phyloP scores from a whole-genome alignment of 768 basidiomycete species.

The Boletus subcaerulescens region DNA sequence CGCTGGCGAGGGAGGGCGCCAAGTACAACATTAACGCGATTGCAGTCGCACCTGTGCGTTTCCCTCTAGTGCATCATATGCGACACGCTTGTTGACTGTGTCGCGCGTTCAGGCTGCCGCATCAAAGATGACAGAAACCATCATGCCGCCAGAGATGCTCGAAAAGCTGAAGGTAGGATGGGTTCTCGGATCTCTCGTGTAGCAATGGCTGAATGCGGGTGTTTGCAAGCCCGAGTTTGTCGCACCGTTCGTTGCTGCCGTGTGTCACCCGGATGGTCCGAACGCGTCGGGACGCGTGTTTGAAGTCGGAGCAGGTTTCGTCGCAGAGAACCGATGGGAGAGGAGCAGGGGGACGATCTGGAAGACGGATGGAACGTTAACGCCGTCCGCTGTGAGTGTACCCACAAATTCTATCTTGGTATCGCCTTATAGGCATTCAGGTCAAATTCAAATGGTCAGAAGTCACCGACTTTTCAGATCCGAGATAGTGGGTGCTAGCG shows the following conservation, averaged over 20 bases:
- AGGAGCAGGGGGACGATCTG: conserved; percentile 83
- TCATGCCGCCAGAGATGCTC: conserved; percentile 93
- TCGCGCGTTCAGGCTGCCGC: conserved; percentile 65
- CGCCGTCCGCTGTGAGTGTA: conserved; percentile 80
- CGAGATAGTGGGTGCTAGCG: conserved; percentile 54
- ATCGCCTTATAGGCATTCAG: conserved; percentile 32
- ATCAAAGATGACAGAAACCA: conserved; percentile 91
- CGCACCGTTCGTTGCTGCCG: conserved; percentile 86
- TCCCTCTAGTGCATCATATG: neutral
- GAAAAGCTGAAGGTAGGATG: conserved; percentile 68
- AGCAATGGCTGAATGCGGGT: neutral
- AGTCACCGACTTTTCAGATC: conserved; percentile 73
- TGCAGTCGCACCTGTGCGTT: conserved; percentile 83
- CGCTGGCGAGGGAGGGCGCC: conserved; percentile 86
- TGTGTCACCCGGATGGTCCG: conserved; percentile 81
- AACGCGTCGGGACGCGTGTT: conserved; percentile 82
- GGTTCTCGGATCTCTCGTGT: neutral
- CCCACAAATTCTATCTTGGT: neutral
- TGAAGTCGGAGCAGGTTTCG: conserved; percentile 90
- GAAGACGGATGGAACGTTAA: conserved; percentile 87
- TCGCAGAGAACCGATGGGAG: conserved; percentile 93
- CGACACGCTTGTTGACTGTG: neutral
- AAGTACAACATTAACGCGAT: conserved; percentile 88
- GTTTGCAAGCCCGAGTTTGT: conserved; percentile 71
- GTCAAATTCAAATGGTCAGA: conserved; percentile 83